Base-by-base conservation (phyloP, 306 rosid genomes). In the Hylodesmum podocarpum region DNA sequence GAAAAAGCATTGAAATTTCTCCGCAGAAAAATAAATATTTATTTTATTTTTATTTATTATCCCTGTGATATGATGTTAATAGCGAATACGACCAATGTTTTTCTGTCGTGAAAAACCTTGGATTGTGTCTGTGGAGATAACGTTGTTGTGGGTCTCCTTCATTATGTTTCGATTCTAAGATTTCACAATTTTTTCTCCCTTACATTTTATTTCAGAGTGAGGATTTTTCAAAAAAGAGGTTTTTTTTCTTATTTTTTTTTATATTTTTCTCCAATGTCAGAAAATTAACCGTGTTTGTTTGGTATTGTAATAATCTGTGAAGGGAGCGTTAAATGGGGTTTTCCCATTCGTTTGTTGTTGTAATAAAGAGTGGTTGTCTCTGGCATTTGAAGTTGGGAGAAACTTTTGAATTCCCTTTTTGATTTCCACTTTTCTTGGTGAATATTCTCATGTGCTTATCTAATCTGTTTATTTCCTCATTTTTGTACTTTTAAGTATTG, bases 91-190 rank as follows among this genome's bases (percentile, higher is more conserved):
- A 66, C 67, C 27, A 3, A 27, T 57, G 77, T 29, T 57, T 64
- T 72, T 3, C 21, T 22, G 51, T 41, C 7, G 63, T 25, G 67
- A 15, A 41, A 41, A 70, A 68, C 34, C 22, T 74, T 31, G 64
- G 21, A 78, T 49, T 50, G 78, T 21, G 7, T 21, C 40, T 55
- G 71, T 58, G 87, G 14, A 65, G 88, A 88, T 80, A 80, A 78
- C 76, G 80, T 59, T 49, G 87, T 70, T 3, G 57, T 82, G 47
- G 19, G 83, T 80, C 83, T 27, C 68, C 34, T 79, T 73, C 84
- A 3, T 57, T 70, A 3, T 43, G 36, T 75, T 66, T 71, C 65
- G 16, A 33, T 73, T 59, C 10, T 83, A 59, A 83, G 82, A 90
- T 81, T 88, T 82, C 68, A 44, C 67, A 11, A 43, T 12, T 57